Conservation (phyloP, 169 alveolate genomes). For the Fabrea salina region DNA sequence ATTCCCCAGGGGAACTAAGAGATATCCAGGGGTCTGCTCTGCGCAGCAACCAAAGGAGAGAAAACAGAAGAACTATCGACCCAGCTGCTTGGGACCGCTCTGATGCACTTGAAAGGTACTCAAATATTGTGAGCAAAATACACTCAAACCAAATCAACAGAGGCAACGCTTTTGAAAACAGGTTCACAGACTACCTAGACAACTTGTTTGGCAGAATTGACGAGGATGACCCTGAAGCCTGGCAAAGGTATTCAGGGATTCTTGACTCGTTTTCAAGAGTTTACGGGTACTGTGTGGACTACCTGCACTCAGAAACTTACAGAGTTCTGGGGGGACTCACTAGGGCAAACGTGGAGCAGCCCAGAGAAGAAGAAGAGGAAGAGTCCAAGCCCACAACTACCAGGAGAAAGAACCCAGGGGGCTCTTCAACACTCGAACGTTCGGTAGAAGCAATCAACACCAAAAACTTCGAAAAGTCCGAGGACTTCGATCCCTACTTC, state of each 20-base stretch:
- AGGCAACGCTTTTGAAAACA: conserved; percentile 30
- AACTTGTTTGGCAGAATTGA: not conserved
- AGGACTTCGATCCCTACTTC: conserved; percentile 16
- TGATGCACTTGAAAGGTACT: not conserved
- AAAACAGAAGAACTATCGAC: not conserved
- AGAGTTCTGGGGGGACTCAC: conserved; percentile 26
- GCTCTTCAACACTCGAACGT: conserved; percentile 5
- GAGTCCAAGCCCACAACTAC: not conserved
- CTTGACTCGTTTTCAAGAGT: not conserved
- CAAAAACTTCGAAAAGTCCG: conserved; percentile 10
- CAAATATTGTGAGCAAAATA: not conserved
- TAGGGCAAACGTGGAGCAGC: not conserved
- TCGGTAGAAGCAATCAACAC: not conserved
- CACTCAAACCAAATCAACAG: conserved; percentile 10
- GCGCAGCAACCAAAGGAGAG: not conserved
- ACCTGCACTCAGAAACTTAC: conserved; percentile 16
- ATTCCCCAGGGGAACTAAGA: no score
- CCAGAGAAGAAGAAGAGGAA: conserved; percentile 1
- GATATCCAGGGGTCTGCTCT: not conserved
- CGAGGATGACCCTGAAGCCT: not conserved
- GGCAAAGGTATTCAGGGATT: conserved; percentile 15
- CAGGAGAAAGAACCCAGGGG: not conserved
- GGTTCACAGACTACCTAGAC: not conserved
- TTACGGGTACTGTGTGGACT: conserved; percentile 32
- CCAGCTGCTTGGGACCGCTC: not conserved